Base-by-base conservation (phyloP, 176 grass and related monocot genomes). In the Carex myosuroides region DNA sequence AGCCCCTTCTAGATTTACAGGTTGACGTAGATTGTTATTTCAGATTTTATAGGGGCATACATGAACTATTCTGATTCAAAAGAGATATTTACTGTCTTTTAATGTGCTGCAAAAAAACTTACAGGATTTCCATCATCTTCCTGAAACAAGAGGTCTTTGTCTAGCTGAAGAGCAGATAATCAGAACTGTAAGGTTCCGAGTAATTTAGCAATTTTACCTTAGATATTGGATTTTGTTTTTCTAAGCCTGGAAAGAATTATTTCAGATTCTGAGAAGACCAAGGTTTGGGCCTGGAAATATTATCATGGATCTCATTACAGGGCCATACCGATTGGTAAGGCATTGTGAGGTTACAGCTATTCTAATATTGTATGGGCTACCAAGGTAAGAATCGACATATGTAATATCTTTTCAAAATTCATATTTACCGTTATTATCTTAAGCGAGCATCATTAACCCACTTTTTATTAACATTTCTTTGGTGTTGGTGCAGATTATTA, bases 261-360 rank as follows among this genome's bases (percentile, higher is more conserved):
- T 77, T 58, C 86, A 97, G 94, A 87, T 97, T 89, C 79, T 87
- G 62, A 87, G 87, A 76, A 92, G 92, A 56, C 94, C 94, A 83
- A 88, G 65, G 81, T 85, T 94, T 86, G 92, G 92, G 52, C 91
- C 94, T 71, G 90, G 90, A 87, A 91, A 89, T 76, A 94, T 79
- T 72, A 92, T 94, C 59, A 88, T 86, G 75, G 84, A 94, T 82
- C 84, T 97, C 69, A 80, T 92, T 57, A 97, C 92, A 82, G 87
- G 63, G 33, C 85, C 88, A 32, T 68, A 87, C 17, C 90, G 74
- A 88, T 35, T 97, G 17, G 22, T 85, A 44, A 74, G 90, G 44
- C 86, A 70, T 24, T 94, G 94, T 87, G 94, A 97, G 89, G 92
- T 97, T 60, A 97, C 94, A 71, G 94, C 94, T 81, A 97, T 97